phyloP scores from a whole-genome alignment of 495 filamentous ascomycete species.

The Hypoxylon cercidicola region DNA sequence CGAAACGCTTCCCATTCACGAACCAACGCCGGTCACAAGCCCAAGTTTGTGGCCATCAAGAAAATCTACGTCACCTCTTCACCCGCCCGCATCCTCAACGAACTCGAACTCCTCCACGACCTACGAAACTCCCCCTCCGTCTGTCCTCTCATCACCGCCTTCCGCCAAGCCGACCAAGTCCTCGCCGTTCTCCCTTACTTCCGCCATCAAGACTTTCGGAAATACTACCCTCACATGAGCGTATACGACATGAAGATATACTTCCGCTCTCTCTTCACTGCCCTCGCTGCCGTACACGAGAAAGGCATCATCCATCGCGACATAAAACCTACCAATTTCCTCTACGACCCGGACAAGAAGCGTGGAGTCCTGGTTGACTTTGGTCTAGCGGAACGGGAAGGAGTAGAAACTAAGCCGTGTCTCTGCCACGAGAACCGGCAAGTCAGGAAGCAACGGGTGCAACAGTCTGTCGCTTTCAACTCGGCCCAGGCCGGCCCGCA shows the following conservation, averaged over 20 bases:
- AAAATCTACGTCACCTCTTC: conserved; percentile 99
- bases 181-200: conserved; percentile 95
- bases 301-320: conserved; percentile 91
- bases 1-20: conserved; percentile 49
- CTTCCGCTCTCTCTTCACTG: conserved; percentile 86
- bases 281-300: conserved; percentile 82
- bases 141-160: conserved; percentile 95
- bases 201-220: conserved; percentile 92
- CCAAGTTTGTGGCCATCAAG: conserved; percentile 93
- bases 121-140: conserved; percentile 83
- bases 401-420: conserved; percentile 77
- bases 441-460: conserved; percentile 51
- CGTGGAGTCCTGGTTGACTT: conserved; percentile 96
- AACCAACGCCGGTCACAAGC: conserved; percentile 45
- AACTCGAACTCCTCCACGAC: conserved; percentile 95
- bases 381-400: conserved; percentile 88
- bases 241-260: conserved; percentile 87
- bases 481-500: conserved; percentile 61
- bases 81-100: conserved; percentile 91
- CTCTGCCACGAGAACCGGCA: conserved; percentile 67
- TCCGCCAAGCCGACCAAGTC: conserved; percentile 92
- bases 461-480: conserved; percentile 51
- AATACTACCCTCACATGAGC: conserved; percentile 90
- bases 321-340: conserved; percentile 99
- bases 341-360: conserved; percentile 84